Evolutionary conservation across 2,329 filamentous ascomycete genomes (phyloP).

Genomic region (Chaetothyriales sp.): DNA sequence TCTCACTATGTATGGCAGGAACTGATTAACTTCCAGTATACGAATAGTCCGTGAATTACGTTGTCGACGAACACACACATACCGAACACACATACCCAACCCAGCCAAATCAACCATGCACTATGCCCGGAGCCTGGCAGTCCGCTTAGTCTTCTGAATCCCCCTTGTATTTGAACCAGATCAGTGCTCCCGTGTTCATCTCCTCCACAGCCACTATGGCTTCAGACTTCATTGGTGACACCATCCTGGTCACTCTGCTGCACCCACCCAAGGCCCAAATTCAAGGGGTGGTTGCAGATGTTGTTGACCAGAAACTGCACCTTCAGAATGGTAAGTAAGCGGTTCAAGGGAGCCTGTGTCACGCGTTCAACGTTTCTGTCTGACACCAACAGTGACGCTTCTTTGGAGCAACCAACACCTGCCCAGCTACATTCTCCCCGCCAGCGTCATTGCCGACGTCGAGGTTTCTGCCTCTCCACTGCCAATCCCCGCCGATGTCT

Average conservation of each 20-base stretch:
- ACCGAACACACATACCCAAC: no score
- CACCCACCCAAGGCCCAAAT: constrained; percentile 49
- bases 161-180: no score
- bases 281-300: constrained; percentile 54
- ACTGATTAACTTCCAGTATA: no score
- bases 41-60: no score
- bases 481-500: constrained; percentile 9
- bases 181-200: neutral
- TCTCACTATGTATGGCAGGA: no score
- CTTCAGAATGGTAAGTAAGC: constrained; percentile 51
- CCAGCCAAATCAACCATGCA: no score
- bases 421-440: constrained; percentile 41
- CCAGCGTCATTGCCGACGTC: constrained; percentile 44
- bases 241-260: constrained; percentile 57
- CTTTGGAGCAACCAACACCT: constrained; percentile 38
- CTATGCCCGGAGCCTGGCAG: no score
- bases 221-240: constrained; percentile 57
- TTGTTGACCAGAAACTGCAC: constrained; percentile 53
- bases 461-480: constrained; percentile 30
- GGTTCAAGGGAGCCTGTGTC: neutral
- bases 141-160: no score
- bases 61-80: no score
- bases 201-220: constrained; percentile 36
- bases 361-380: constrained; percentile 17
- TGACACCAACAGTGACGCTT: constrained; percentile 28